Evolutionary conservation across 495 filamentous ascomycete genomes (phyloP), one percentile per base, ranked within the genome.

Genomic region (Penicillium simplicissimum): DNA sequence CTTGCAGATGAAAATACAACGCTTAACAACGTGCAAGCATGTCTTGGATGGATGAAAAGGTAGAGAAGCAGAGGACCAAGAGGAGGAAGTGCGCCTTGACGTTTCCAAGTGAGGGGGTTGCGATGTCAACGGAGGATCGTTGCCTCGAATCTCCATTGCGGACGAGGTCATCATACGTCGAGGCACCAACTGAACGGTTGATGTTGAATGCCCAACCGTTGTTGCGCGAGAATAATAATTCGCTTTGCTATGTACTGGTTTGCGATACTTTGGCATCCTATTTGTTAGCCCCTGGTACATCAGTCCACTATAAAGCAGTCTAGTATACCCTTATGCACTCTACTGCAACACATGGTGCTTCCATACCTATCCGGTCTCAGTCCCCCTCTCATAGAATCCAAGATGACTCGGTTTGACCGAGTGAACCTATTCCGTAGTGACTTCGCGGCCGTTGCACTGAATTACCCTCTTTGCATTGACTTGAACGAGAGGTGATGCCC

Each of bases 221-320:
- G n/a, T 37, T 40, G 36, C 15, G 35, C 15, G 35, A 38, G 42
- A 2, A 57, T 64, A 45, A 60, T 64, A 64, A 53, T 53, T 64
- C 62, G 57, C 19, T 25, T 36, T 45, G 57, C 17, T 60, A 57
- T 64, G 23, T 1, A 45, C 23, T 40, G 15, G 37, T 15, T 15
- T 31, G 28, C 28, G 28, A 31, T 31, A 31, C 4, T 2, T 31
- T 31, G 28, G 28, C 28, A 31, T 31, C 28, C 28, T 31, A 31
- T 31, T 31, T 4, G 28, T 31, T 31, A 31, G 28, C 28, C 28
- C 28, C 28, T 31, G 28, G 28, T 31, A 31, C 28, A 31, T 31
- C 6, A 3, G 28, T 31, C 14, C 15, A 1, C 14, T 40, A 40
- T 40, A 40, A 4, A 6, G 0, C 42, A 21, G 17, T 21, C 17